A percentile compares a stretch with the other conserved stretches of the same genome.
Conservation (phyloP, 192 early-diverging fungal genomes). For the Backusella tarrabulga region DNA sequence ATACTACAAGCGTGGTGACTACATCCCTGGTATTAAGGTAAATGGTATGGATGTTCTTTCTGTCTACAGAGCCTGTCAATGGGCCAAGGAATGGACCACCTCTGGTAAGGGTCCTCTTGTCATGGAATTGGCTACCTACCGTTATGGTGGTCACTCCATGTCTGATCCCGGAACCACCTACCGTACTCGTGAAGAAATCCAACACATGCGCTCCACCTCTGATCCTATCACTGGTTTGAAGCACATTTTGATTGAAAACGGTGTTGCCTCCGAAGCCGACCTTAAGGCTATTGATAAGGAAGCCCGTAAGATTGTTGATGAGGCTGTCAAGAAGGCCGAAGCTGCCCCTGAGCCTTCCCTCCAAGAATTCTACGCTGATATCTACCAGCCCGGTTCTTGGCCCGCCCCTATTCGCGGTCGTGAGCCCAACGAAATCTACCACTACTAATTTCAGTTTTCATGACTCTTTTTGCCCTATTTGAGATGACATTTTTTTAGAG, state of each 20-base stretch:
- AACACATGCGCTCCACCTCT: constrained; percentile 92
- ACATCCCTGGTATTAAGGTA: constrained; percentile 84
- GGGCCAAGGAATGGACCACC: constrained; percentile 81
- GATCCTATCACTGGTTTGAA: constrained; percentile 94
- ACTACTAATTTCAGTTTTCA: constrained; percentile 30
- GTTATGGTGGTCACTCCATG: constrained; percentile 99
- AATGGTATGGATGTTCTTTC: constrained; percentile 96
- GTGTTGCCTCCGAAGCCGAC: constrained; percentile 77
- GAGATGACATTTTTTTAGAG: constrained; percentile 4
- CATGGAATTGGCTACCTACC: constrained; percentile 97
- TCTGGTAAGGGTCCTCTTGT: constrained; percentile 88
- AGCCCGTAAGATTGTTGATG: constrained; percentile 81
- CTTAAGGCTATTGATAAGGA: constrained; percentile 95
- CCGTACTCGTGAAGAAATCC: constrained; percentile 98
- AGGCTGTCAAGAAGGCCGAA: constrained; percentile 82
- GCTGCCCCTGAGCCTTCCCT: constrained; percentile 70
- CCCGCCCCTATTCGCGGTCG: constrained; percentile 75
- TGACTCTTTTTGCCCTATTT: constrained; percentile 1
- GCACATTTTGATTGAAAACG: constrained; percentile 73
- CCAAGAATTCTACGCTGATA: constrained; percentile 73
- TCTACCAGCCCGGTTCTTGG: constrained; percentile 81
- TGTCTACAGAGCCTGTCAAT: constrained; percentile 77
- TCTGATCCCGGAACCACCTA: constrained; percentile 99
- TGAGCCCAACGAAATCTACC: constrained; percentile 77
- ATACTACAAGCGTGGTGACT: constrained; percentile 95